A percentile compares a stretch with the other conserved stretches of the same genome.
These are phyloP conservation scores for Linaria vulgaris DNA, from an alignment of 257 asterid genomes.

Conservation along the genomic window DNA sequence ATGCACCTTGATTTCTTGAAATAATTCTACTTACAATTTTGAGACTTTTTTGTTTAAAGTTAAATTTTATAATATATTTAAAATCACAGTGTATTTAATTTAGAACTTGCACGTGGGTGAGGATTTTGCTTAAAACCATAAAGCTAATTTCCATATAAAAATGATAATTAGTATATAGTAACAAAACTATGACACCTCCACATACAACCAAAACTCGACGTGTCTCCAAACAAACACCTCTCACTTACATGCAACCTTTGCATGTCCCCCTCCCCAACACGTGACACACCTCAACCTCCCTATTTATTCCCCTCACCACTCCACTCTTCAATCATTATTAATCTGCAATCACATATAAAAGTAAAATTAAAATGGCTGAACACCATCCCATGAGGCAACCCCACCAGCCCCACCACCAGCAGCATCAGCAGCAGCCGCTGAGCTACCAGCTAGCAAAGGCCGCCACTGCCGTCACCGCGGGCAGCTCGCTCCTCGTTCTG, in stretches of 20 bases:
- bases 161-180: too few relatives aligned
- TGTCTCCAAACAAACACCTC: conserved; percentile 37
- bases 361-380: conserved; percentile 34
- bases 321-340: too few relatives aligned
- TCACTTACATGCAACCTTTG: conserved; percentile 48
- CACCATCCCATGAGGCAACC: conserved; percentile 27
- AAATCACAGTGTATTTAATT: too few relatives aligned
- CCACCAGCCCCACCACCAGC: conserved; percentile 12
- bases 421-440: conserved; percentile 34
- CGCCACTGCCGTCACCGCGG: conserved; percentile 68
- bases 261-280: conserved; percentile 45
- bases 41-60: too few relatives aligned
- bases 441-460: conserved; percentile 60
- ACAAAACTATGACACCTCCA: conserved; percentile 28
- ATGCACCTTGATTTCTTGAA: too few relatives aligned
- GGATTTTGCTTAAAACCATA: too few relatives aligned
- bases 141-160: too few relatives aligned
- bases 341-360: too few relatives aligned
- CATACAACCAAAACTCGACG: conserved; percentile 32
- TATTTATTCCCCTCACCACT: too few relatives aligned
- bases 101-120: too few relatives aligned
- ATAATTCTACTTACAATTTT: too few relatives aligned
- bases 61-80: too few relatives aligned
- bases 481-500: conserved; percentile 65
- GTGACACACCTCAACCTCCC: conserved; percentile 28